Conservation (phyloP, 805 yeast species). For the Myxozyma neotropica region DNA sequence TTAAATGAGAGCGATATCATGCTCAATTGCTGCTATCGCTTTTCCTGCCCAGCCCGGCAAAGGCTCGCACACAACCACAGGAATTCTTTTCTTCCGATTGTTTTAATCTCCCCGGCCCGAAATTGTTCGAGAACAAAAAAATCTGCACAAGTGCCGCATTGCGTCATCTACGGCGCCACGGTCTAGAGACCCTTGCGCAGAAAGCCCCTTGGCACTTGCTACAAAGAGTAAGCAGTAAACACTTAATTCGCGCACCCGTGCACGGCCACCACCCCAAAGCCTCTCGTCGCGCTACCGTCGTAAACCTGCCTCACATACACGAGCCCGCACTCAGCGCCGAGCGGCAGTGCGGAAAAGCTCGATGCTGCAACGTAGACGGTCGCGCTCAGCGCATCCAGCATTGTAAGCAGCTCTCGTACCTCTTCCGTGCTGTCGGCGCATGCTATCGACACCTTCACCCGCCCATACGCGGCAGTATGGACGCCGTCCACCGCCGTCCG, state of each 20-base stretch:
- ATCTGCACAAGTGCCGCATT: not conserved
- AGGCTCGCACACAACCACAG: too few relatives aligned
- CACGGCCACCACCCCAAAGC: not conserved
- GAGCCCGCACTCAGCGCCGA: too few relatives aligned
- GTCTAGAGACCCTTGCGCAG: not conserved
- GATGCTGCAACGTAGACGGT: not conserved
- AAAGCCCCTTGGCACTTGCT: too few relatives aligned
- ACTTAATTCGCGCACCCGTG: not conserved
- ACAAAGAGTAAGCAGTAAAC: too few relatives aligned
- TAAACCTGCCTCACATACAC: not conserved
- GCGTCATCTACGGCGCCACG: not conserved
- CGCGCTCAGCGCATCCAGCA: not conserved
- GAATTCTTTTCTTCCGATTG: too few relatives aligned
- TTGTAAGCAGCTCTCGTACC: not conserved
- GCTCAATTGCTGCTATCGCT: too few relatives aligned
- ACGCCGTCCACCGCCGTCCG: constrained; percentile 2
- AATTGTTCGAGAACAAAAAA: not conserved
- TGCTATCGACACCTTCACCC: not conserved
- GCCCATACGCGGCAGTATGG: not conserved
- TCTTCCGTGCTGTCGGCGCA: constrained; percentile 1
- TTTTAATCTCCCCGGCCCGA: too few relatives aligned
- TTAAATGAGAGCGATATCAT: too few relatives aligned
- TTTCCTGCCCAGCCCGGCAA: too few relatives aligned
- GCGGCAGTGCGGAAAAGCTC: too few relatives aligned
- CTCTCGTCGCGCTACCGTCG: not conserved